Conservation (phyloP, 176 grass and related monocot genomes). For the Juncus inflexus region DNA sequence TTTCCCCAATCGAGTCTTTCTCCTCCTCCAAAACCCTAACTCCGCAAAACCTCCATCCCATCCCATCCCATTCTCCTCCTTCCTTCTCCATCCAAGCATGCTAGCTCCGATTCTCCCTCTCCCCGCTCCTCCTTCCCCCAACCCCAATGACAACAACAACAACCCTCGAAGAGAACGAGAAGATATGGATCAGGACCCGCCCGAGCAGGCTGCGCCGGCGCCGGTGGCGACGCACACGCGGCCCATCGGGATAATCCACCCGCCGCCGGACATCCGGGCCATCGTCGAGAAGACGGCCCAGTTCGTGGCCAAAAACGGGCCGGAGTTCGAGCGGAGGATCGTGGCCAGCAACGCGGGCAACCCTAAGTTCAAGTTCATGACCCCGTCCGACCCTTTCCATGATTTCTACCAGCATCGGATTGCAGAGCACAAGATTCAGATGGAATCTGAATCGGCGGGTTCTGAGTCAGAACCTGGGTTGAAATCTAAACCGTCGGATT, state of each 20-base stretch:
- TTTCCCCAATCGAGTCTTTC: no score
- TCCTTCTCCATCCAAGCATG: no score
- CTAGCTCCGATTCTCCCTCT: slow-evolving; percentile 12
- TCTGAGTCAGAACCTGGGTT: slow-evolving; percentile 9
- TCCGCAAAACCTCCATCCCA: no score
- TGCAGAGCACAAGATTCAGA: slow-evolving; percentile 39
- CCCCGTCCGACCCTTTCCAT: slow-evolving; percentile 74
- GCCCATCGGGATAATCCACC: slow-evolving; percentile 82
- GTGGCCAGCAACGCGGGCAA: slow-evolving; percentile 63
- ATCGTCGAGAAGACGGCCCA: slow-evolving; percentile 88
- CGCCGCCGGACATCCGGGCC: slow-evolving; percentile 70
- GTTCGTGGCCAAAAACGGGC: slow-evolving; percentile 91
- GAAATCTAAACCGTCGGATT: slow-evolving; percentile 15
- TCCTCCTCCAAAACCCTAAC: no score
- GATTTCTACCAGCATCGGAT: slow-evolving; percentile 82
- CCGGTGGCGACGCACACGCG: slow-evolving; percentile 74
- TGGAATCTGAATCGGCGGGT: slow-evolving; percentile 13
- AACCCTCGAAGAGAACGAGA: not conserved
- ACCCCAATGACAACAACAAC: not conserved
- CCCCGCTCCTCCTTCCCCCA: slow-evolving; percentile 2
- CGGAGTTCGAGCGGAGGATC: slow-evolving; percentile 73
- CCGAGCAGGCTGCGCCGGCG: slow-evolving; percentile 20
- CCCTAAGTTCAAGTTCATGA: slow-evolving; percentile 91
- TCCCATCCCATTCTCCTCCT: no score
- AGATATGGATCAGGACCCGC: not conserved